These are phyloP conservation scores for Salvia miltiorrhiza DNA, from an alignment of 257 asterid genomes.

Conservation along the genomic window DNA sequence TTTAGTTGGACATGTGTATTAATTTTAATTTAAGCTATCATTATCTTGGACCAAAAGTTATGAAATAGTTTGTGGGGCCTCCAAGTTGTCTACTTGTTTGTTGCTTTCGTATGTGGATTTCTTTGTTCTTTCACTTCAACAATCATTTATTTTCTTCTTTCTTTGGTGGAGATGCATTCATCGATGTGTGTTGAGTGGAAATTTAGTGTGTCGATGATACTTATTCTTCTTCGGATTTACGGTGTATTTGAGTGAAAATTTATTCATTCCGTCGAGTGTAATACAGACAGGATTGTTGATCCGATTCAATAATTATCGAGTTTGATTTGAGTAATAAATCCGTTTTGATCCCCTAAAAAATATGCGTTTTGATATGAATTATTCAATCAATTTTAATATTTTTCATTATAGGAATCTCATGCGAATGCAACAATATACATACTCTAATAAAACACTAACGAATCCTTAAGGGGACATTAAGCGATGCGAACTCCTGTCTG, in stretches of 20 bases:
- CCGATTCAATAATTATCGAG: no score
- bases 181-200: neutral
- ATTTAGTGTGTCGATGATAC: neutral
- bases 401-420: no score
- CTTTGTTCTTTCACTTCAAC: neutral
- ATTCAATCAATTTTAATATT: no score
- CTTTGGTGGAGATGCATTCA: neutral
- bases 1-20: slow-evolving; percentile 17
- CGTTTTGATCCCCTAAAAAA: no score
- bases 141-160: neutral
- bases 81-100: neutral
- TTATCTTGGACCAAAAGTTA: slow-evolving; percentile 14
- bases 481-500: no score
- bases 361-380: no score
- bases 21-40: slow-evolving; percentile 23
- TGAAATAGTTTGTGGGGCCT: slow-evolving; percentile 22
- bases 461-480: no score
- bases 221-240: neutral
- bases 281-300: no score
- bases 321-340: no score
- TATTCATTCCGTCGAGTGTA: neutral
- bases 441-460: no score
- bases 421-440: no score
- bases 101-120: neutral
- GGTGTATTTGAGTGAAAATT: neutral